Conservation (phyloP, 1,284 basidiomycete species). For the Waitea zeae region DNA sequence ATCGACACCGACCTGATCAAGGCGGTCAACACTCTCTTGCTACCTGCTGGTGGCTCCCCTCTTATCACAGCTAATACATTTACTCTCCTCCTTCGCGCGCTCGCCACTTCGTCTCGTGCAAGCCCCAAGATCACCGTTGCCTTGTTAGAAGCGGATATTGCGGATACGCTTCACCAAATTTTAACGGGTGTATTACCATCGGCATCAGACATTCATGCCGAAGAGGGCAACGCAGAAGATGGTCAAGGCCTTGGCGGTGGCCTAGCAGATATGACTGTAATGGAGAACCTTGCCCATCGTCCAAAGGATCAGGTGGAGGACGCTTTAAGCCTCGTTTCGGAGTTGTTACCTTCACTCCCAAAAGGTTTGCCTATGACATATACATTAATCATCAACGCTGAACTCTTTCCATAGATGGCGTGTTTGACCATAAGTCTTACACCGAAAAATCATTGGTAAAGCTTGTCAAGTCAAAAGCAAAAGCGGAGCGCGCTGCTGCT, state of each 20-base stretch:
- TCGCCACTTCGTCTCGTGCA: slow-evolving; percentile 73
- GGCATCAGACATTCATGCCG: slow-evolving; percentile 29
- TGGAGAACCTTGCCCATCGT: slow-evolving; percentile 91
- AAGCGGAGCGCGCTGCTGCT: slow-evolving; percentile 55
- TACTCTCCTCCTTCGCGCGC: slow-evolving; percentile 71
- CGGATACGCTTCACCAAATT: slow-evolving; percentile 83
- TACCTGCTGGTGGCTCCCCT: slow-evolving; percentile 76
- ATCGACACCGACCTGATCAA: slow-evolving; percentile 71
- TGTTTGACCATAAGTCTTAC: slow-evolving; percentile 84
- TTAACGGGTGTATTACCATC: slow-evolving; percentile 82
- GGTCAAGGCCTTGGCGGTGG: slow-evolving; percentile 73
- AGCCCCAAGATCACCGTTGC: slow-evolving; percentile 77
- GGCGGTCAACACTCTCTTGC: slow-evolving; percentile 71
- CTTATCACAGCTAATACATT: slow-evolving; percentile 75
- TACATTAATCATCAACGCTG: slow-evolving; percentile 4
- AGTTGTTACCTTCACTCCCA: slow-evolving; percentile 80
- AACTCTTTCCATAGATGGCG: slow-evolving; percentile 44
- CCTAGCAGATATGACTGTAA: slow-evolving; percentile 88
- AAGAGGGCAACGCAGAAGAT: slow-evolving; percentile 41
- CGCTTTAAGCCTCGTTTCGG: slow-evolving; percentile 71
- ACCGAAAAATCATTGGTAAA: slow-evolving; percentile 70
- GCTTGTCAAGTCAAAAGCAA: slow-evolving; percentile 60
- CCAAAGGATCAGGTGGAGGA: slow-evolving; percentile 96
- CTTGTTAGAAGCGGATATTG: slow-evolving; percentile 80
- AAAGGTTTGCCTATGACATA: slow-evolving; percentile 41